Percentiles rank a stretch among this genome's conserved stretches.
These are phyloP conservation scores for Coniosporium apollinis DNA, from an alignment of 495 filamentous ascomycete genomes.

Conservation along the genomic window DNA sequence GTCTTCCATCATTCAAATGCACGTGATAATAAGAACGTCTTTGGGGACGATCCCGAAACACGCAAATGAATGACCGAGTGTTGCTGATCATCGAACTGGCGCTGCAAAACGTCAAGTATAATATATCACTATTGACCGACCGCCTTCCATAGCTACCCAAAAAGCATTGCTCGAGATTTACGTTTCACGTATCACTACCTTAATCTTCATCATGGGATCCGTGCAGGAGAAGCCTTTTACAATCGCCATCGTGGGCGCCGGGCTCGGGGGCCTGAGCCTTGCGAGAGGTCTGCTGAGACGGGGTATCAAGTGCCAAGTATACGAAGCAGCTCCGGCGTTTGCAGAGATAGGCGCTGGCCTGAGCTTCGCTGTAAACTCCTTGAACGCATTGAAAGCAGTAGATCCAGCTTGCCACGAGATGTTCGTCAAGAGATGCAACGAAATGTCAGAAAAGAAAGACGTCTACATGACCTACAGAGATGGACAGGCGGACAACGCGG, in stretches of 20 bases:
- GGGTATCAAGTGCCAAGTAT: slow-evolving; percentile 10
- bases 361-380: slow-evolving; percentile 40
- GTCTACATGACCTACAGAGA: slow-evolving; percentile 15
- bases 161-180: too few relatives aligned
- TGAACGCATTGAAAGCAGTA: slow-evolving; percentile 36
- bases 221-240: too few relatives aligned
- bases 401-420: slow-evolving; percentile 29
- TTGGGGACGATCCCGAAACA: too few relatives aligned
- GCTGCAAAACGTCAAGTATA: too few relatives aligned
- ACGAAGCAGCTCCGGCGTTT: slow-evolving; percentile 17
- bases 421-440: slow-evolving; percentile 21
- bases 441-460: slow-evolving; percentile 5
- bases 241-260: slow-evolving; percentile 13
- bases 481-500: slow-evolving; percentile 13
- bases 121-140: too few relatives aligned
- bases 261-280: slow-evolving; percentile 12
- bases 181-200: too few relatives aligned
- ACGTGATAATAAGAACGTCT: too few relatives aligned
- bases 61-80: too few relatives aligned
- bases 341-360: slow-evolving; percentile 44
- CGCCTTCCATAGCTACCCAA: too few relatives aligned
- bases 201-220: too few relatives aligned
- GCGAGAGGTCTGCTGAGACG: slow-evolving; percentile 12
- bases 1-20: too few relatives aligned
- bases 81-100: too few relatives aligned